phyloP scores from a whole-genome alignment of 2,329 filamentous ascomycete species.

The Myriosclerotinia duriaeana region DNA sequence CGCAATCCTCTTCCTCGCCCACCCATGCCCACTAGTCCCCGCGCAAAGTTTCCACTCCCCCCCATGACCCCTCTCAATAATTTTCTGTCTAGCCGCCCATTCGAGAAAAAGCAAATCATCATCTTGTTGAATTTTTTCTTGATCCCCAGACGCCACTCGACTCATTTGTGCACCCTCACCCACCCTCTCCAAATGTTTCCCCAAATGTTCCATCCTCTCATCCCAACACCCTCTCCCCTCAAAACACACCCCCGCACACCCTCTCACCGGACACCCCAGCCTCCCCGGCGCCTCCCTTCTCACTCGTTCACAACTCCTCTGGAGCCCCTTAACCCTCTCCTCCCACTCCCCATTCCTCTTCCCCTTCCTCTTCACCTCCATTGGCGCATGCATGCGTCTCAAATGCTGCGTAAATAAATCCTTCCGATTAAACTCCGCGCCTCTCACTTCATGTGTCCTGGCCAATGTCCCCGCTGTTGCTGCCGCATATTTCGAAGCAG shows the following conservation, averaged over 20 bases:
- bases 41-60: conserved; percentile 16
- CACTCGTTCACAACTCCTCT: conserved; percentile 57
- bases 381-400: conserved; percentile 75
- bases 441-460: conserved; percentile 25
- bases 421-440: conserved; percentile 73
- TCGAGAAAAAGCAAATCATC: conserved; percentile 30
- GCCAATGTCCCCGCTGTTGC: background rate
- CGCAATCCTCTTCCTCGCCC: background rate
- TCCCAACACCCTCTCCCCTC: conserved; percentile 69
- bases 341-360: conserved; percentile 49
- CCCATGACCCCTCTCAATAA: conserved; percentile 29
- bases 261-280: conserved; percentile 60
- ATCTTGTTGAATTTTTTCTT: conserved; percentile 17
- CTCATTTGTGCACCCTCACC: conserved; percentile 28
- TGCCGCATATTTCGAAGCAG: conserved; percentile 24
- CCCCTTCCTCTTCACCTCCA: conserved; percentile 43
- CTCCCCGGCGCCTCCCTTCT: conserved; percentile 61
- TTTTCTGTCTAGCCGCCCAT: conserved; percentile 31
- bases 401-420: conserved; percentile 89
- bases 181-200: conserved; percentile 68
- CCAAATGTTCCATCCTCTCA: conserved; percentile 82
- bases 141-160: background rate
- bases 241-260: conserved; percentile 59
- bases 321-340: conserved; percentile 54
- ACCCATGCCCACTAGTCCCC: background rate